phyloP scores from a whole-genome alignment of 306 rosid genomes.

The Sechiopsis laciniata region DNA sequence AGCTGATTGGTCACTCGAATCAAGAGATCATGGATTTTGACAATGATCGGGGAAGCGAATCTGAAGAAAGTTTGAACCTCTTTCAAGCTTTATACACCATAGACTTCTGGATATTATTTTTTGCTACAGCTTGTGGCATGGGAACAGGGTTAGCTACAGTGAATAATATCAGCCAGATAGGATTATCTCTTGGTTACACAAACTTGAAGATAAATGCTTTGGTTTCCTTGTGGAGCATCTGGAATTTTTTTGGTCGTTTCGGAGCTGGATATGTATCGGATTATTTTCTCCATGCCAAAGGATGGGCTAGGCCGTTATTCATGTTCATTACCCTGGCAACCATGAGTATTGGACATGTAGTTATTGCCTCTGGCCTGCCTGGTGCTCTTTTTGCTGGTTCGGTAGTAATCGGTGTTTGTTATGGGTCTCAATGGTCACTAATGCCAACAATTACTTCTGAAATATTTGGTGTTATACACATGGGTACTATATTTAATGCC shows the following conservation, averaged over 20 bases:
- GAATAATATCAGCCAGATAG: constrained; percentile 83
- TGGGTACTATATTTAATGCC: constrained; percentile 85
- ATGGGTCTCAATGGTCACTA: constrained; percentile 85
- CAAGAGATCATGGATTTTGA: constrained; percentile 18
- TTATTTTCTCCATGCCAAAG: constrained; percentile 52
- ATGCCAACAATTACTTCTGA: constrained; percentile 85
- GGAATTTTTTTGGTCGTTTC: constrained; percentile 90
- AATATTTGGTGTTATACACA: constrained; percentile 65
- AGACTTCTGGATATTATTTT: constrained; percentile 75
- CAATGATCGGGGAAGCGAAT: constrained; percentile 22
- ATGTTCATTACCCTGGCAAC: constrained; percentile 46
- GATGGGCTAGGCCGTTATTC: constrained; percentile 70
- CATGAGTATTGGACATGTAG: constrained; percentile 58
- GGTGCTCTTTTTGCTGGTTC: constrained; percentile 74
- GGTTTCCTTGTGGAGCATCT: constrained; percentile 85
- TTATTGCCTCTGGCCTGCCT: constrained; percentile 57
- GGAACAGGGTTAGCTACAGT: constrained; percentile 77
- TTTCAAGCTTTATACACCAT: constrained; percentile 51
- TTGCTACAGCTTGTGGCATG: constrained; percentile 68
- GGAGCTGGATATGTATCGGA: constrained; percentile 81
- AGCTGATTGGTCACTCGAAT: constrained; percentile 8
- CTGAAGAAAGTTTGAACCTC: constrained; percentile 31
- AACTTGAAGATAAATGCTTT: constrained; percentile 44
- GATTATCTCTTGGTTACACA: constrained; percentile 68
- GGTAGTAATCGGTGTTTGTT: constrained; percentile 66